Base-by-base conservation (phyloP, 495 filamentous ascomycete species). In the Lophiotrema nucula region DNA sequence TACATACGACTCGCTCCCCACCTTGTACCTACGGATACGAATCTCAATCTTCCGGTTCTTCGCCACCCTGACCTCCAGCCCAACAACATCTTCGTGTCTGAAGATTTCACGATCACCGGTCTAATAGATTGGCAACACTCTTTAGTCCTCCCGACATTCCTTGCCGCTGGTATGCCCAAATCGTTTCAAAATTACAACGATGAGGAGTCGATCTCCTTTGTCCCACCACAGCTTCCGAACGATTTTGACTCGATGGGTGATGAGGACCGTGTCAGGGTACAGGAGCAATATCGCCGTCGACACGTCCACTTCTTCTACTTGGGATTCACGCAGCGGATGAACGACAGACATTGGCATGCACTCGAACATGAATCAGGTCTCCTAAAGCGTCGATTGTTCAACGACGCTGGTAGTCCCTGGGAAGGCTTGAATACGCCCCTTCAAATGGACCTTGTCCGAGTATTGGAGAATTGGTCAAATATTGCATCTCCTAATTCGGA, bases 111-210 rank as follows among this genome's bases (percentile, higher is more conserved):
- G 0, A 70, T 73, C 2, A 44, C 62, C 3, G 66, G 67, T 28
- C 47, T 73, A 1, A 68, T 73, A n/a, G 70, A 73, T 54, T 73
- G 67, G 70, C 69, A 71, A 47, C 64, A 71, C 58, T 56, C 45
- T 43, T 26, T 62, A 28, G 62, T 73, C 48, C 62, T 71, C 38
- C 71, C 68, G 24, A 58, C 70, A 12, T 61, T 66, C 25, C 41
- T 73, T 42, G 62, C 57, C 10, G 65, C 67, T 26, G 67, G 68
- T 12, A 73, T 73, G 46, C 71, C 68, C 27, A 51, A 62, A 11
- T 38, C 60, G 33, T 69, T 72, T 48, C 69, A 73, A 47, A 72
- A 72, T 64, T 59, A 52, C 39, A 41, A 33, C 42, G 56, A 59
- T 28, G 25, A 51, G 41, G 56, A 52, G 23, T 59, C 56, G 8